A percentile compares a stretch with the other conserved stretches of the same genome.
phyloP scores from a whole-genome alignment of 306 rosid genomes.

The Hippophae rhamnoides region DNA sequence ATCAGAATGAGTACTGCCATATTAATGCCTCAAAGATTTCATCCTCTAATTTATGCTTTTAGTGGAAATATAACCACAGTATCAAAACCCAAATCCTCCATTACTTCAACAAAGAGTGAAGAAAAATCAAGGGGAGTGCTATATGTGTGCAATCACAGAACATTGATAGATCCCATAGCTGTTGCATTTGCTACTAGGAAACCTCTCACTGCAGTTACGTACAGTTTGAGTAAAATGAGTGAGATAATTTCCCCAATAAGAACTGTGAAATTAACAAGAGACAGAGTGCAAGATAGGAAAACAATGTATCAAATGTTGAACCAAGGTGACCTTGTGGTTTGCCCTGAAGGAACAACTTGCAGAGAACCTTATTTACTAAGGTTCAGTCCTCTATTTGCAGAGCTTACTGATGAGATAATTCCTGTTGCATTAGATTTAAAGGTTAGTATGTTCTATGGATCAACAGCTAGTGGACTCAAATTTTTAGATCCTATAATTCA shows the following conservation, averaged over 20 bases:
- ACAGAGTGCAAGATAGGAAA: constrained; percentile 34
- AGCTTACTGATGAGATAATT: constrained; percentile 41
- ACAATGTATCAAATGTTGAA: constrained; percentile 35
- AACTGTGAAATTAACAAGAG: constrained; percentile 38
- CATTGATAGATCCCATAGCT: constrained; percentile 59
- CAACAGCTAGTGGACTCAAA: constrained; percentile 54
- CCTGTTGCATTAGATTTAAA: constrained; percentile 54
- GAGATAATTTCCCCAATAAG: constrained; percentile 47
- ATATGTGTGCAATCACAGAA: constrained; percentile 71
- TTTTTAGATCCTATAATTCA: constrained; percentile 41
- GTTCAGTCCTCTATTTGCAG: constrained; percentile 71
- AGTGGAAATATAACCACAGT: constrained; percentile 8
- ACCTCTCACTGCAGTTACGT: constrained; percentile 46
- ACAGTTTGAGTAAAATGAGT: constrained; percentile 46
- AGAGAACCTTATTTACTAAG: constrained; percentile 65
- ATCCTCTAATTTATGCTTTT: constrained; percentile 42
- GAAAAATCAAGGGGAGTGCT: constrained; percentile 27
- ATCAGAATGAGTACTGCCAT: constrained; percentile 27
- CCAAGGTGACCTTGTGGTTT: constrained; percentile 49
- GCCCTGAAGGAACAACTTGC: constrained; percentile 83
- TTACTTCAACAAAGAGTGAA: neutral
- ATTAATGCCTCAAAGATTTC: constrained; percentile 21
- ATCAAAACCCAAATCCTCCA: neutral
- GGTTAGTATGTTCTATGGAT: constrained; percentile 53
- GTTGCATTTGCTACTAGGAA: constrained; percentile 24